Evolutionary conservation across 2,329 filamentous ascomycete genomes (phyloP).

Genomic region (Dactylellina cionopaga): DNA sequence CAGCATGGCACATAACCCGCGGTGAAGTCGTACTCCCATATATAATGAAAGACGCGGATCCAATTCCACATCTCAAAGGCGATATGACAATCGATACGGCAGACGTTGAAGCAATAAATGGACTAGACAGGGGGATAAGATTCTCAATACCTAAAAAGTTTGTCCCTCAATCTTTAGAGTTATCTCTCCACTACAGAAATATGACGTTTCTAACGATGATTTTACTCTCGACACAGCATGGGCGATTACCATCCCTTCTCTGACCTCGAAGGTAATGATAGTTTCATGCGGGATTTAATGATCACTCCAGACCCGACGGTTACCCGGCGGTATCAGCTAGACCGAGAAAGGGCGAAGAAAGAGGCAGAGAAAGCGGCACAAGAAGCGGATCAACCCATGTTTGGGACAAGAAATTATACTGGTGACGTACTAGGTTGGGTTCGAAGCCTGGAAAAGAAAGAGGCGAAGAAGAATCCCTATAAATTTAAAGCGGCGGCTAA

Average conservation of each 20-base stretch:
- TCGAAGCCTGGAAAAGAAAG: conserved; percentile 9
- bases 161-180: too few species aligned
- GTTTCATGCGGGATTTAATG: neutral
- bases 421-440: conserved; percentile 1
- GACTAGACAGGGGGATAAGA: conserved; percentile 7
- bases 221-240: neutral
- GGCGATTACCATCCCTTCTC: conserved; percentile 29
- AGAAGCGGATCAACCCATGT: neutral
- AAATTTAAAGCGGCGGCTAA: neutral
- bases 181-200: neutral
- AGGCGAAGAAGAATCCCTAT: neutral
- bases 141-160: too few species aligned
- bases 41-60: neutral
- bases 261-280: conserved; percentile 21
- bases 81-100: conserved; percentile 5
- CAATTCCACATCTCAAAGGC: neutral
- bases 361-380: neutral
- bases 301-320: neutral
- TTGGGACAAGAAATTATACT: neutral
- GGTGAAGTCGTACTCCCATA: conserved; percentile 1
- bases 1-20: conserved; percentile 36
- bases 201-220: neutral
- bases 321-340: neutral
- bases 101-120: conserved; percentile 20
- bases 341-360: neutral